Base-by-base conservation (phyloP, 2,329 filamentous ascomycete genomes). In the Calycina marina region DNA sequence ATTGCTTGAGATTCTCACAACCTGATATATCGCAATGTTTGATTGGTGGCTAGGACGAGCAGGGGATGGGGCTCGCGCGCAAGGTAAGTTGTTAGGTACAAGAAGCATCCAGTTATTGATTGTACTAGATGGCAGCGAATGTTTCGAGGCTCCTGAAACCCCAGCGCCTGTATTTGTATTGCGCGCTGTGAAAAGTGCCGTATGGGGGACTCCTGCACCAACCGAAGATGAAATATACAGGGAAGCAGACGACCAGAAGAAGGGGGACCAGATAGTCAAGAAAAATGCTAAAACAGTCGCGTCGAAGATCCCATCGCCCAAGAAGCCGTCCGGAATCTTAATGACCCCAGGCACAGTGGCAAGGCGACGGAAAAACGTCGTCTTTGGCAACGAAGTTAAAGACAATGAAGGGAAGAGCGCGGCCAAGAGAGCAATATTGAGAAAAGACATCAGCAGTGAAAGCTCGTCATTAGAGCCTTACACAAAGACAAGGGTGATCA, bases 111-210 rank as follows among this genome's bases (percentile, higher is more conserved):
- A 20, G 20, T n/a, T 9, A 22, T 22, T 22, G 20, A 22, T 22
- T 13, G 16, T 14, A 18, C 8, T 18, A 47, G 44, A 43, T 40
- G 37, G 38, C 15, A 30, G 40, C 14, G 13, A 28, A 6, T 40
- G 46, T 17, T 18, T 31, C 24, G 72, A 77, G 11, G 59, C 60
- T 18, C 72, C 72, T 24, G 72, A 77, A 43, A 78, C 73, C 11
- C 73, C 73, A 5, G 73, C 70, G 0, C 72, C 73, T 2, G 65
- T 77, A 0, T 78, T 78, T 48, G 73, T 72, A 2, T 72, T 72
- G 22, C 65, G 73, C 37, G 73, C 73, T 4, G 59, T 78, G 47
- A 75, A 69, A 44, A 72, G 64, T 43, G 72, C 69, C 15, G 53
- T 78, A 28, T 77, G 77, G 44, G 73, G 73, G 25, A 71, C 69